phyloP scores from a whole-genome alignment of 805 yeast genomes.

The Yarrowia osloensis region DNA sequence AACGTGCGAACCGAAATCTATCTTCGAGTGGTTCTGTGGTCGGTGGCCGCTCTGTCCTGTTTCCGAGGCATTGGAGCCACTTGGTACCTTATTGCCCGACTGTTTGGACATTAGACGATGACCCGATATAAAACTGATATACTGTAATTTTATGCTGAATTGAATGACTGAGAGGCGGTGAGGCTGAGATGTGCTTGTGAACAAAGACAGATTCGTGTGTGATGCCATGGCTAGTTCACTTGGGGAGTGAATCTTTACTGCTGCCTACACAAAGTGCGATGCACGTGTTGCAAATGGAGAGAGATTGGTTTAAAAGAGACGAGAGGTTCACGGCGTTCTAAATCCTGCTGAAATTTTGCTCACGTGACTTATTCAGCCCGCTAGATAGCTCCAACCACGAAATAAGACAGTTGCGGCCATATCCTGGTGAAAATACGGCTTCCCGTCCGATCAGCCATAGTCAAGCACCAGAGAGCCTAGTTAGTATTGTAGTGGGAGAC shows the following conservation, averaged over 20 bases:
- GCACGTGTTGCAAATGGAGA: no score
- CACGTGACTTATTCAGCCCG: neutral
- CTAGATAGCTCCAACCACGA: neutral
- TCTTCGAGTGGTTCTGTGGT: conserved; percentile 84
- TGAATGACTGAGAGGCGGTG: no score
- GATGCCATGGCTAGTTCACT: no score
- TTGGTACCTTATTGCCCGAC: conserved; percentile 51
- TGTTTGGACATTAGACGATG: conserved; percentile 38
- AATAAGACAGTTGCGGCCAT: neutral
- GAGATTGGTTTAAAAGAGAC: no score
- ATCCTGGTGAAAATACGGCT: neutral
- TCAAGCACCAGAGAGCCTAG: conserved; percentile 1
- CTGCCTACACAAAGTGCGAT: no score
- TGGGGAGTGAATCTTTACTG: no score
- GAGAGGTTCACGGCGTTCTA: no score
- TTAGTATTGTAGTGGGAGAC: conserved; percentile 3
- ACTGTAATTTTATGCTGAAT: conserved; percentile 1
- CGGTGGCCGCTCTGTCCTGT: conserved; percentile 87
- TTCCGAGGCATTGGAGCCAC: conserved; percentile 78
- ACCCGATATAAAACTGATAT: neutral
- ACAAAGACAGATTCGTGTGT: no score
- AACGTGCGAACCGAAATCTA: conserved; percentile 49
- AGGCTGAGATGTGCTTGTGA: no score
- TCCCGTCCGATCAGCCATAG: conserved; percentile 3
- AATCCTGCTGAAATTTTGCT: no score